Evolutionary conservation across 164 flowering plant species (phyloP).

Genomic region (Vitis amurensis): DNA sequence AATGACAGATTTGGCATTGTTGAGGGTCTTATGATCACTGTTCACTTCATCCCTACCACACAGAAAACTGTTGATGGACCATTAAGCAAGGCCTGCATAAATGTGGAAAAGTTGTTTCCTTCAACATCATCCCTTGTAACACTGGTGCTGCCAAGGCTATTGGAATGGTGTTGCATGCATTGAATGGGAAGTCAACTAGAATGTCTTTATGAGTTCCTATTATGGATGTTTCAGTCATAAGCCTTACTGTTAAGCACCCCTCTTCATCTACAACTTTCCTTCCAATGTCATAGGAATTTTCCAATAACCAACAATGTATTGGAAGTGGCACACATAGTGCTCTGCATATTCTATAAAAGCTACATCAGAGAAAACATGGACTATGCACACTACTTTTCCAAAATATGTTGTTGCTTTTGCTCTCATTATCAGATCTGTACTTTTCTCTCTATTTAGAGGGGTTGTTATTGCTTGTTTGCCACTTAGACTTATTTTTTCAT

Average conservation of each 20-base stretch:
- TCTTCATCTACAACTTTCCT: conserved; percentile 63
- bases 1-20: no score
- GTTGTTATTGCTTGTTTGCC: conserved; percentile 95
- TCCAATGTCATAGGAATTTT: conserved; percentile 56
- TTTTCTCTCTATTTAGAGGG: conserved; percentile 92
- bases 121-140: no score
- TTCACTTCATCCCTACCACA: no score
- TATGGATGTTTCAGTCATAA: conserved; percentile 19
- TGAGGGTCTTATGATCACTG: no score
- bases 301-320: conserved; percentile 65
- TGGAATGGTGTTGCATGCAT: no score
- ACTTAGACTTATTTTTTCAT: conserved; percentile 81
- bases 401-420: conserved; percentile 98
- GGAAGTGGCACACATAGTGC: conserved; percentile 62
- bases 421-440: conserved; percentile 91
- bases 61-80: no score
- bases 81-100: no score
- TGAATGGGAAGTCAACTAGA: no score
- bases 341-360: conserved; percentile 71
- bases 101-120: no score
- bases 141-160: no score
- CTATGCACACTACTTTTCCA: conserved; percentile 90
- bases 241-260: conserved; percentile 87
- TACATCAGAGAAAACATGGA: conserved; percentile 87
- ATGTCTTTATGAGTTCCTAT: no score